A percentile compares a stretch with the other conserved stretches of the same genome.
Conservation (phyloP, 805 yeast species). For the Candida chauliodis region DNA sequence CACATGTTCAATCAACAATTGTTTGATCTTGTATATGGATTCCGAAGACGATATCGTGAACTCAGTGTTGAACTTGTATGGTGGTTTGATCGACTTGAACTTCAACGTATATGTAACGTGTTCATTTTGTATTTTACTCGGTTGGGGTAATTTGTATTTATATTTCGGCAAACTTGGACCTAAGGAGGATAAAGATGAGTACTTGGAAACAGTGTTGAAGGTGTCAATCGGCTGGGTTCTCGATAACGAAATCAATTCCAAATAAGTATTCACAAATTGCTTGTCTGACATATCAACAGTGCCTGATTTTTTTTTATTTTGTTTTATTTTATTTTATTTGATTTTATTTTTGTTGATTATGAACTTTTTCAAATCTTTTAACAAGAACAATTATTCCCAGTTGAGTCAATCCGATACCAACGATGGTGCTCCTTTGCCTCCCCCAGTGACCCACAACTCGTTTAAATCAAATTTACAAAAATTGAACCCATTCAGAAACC, state of each 20-base stretch:
- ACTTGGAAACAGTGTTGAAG: conserved; percentile 32
- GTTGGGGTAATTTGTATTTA: conserved; percentile 29
- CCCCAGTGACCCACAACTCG: conserved; percentile 25
- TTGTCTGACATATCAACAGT: no score
- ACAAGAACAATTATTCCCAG: conserved; percentile 22
- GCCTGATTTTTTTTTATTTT: no score
- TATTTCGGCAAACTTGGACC: conserved; percentile 51
- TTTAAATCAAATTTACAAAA: conserved; percentile 29
- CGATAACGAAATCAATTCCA: conserved; percentile 46
- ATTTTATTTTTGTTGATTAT: conserved; percentile 18
- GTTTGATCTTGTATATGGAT: conserved; percentile 38
- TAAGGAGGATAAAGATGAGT: conserved; percentile 25
- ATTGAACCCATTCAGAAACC: conserved; percentile 37
- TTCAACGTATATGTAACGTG: conserved; percentile 19
- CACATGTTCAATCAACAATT: conserved; percentile 26
- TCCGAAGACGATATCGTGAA: conserved; percentile 22
- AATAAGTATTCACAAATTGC: conserved; percentile 47
- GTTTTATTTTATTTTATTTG: background rate
- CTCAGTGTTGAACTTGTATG: conserved; percentile 50
- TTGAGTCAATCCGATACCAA: conserved; percentile 29
- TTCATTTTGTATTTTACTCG: background rate
- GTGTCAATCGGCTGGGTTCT: conserved; percentile 29
- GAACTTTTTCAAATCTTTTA: conserved; percentile 39
- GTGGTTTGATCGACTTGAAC: conserved; percentile 69
- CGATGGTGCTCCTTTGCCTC: conserved; percentile 29